Evolutionary conservation across 495 filamentous ascomycete genomes (phyloP), one percentile per base, ranked within the genome.

Genomic region (Chaetomidium leptoderma): DNA sequence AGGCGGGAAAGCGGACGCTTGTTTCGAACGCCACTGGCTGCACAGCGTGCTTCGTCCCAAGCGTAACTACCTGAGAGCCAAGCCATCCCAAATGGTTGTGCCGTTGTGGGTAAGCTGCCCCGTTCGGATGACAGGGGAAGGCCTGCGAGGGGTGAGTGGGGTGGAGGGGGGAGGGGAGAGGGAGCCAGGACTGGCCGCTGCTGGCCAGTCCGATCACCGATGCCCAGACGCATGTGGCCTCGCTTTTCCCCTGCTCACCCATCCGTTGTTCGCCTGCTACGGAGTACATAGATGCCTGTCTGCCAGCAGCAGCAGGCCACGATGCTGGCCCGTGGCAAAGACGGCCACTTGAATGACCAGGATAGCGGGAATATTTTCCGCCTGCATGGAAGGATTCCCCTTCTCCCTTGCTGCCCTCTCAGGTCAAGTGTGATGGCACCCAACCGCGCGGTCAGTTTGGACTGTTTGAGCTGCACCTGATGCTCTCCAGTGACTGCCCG

Each of bases 1-100:
- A 37, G 56, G 42, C 6, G 9, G 37, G 52, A 17, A 21, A 24
- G 37, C 29, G 52, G 26, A 39, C 30, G 52, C 37, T 36, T 52
- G 66, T 68, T 68, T 68, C 63, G 63, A 61, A 46, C 62, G 51
- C 65, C 66, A 68, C 61, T 48, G 48, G 50, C 26, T 49, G 43
- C 46, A 56, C 54, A 58, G 42, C 17, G 30, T 30, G 42, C 49
- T 50, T 59, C 48, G 42, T 61, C 54, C 58, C 58, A 61, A 64
- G 42, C 29, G 29, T 17, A n/a, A n/a, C n/a, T n/a, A n/a, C 35
- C 36, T 29, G 45, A 32, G 21, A 54, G 39, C 44, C 45, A 57
- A 49, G 44, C 27, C 53, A n/a, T 46, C 29, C 19, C 52, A 32
- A 58, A 26, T 23, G 45, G 29, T 44, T 33, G 42, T 19, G 19